Percentiles rank a stretch among this genome's conserved stretches.
phyloP scores from a whole-genome alignment of 2,329 filamentous ascomycete species.

The Sordariomycetes sp. region DNA sequence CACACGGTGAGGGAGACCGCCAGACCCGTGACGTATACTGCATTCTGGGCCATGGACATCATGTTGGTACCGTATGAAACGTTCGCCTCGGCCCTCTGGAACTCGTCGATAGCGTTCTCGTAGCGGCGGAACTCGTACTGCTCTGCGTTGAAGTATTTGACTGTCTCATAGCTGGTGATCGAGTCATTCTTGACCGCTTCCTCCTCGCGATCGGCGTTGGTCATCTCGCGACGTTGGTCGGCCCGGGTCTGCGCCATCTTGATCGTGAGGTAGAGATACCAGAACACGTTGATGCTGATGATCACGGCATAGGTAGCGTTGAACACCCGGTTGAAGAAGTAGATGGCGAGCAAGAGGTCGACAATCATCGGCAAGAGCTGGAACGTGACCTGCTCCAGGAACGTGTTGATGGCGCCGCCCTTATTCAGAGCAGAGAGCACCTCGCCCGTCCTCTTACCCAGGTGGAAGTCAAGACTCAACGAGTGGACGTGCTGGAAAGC shows the following conservation, averaged over 20 bases:
- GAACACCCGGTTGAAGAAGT: conserved; percentile 67
- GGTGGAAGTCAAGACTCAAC: conserved; percentile 89
- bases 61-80: conserved; percentile 67
- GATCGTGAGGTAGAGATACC: conserved; percentile 93
- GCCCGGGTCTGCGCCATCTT: conserved; percentile 90
- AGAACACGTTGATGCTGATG: conserved; percentile 83
- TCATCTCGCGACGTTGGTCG: conserved; percentile 85
- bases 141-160: conserved; percentile 85
- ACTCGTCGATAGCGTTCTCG: conserved; percentile 56
- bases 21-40: conserved; percentile 70
- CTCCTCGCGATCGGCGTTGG: conserved; percentile 87
- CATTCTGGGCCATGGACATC: conserved; percentile 72
- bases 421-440: conserved; percentile 94
- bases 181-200: conserved; percentile 98
- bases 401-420: conserved; percentile 90
- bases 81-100: conserved; percentile 64
- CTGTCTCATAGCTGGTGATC: conserved; percentile 95
- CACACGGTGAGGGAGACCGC: conserved; percentile 62
- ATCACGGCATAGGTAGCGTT: conserved; percentile 55
- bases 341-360: conserved; percentile 76
- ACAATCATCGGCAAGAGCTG: conserved; percentile 91
- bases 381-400: conserved; percentile 93
- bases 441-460: conserved; percentile 93
- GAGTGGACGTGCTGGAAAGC: conserved; percentile 96
- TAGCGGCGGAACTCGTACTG: conserved; percentile 69